A percentile compares a stretch with the other conserved stretches of the same genome.
These are phyloP conservation scores for Hyaloscypha bicolor DNA, from an alignment of 495 filamentous ascomycete genomes.

Conservation along the genomic window DNA sequence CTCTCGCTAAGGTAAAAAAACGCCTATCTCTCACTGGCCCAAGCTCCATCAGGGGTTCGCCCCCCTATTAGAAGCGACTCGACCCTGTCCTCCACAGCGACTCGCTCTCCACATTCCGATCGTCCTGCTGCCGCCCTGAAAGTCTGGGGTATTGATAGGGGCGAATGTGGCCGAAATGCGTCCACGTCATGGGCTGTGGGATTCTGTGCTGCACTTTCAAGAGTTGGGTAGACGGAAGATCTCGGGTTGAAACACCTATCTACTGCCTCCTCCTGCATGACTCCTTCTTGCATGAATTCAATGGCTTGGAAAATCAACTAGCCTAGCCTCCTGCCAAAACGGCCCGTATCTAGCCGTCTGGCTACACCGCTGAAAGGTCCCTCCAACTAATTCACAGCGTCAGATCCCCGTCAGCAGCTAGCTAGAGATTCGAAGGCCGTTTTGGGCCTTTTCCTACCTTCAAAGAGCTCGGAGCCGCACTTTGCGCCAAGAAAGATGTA, in stretches of 20 bases:
- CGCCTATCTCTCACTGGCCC: not conserved
- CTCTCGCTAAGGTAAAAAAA: not conserved
- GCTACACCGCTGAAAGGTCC: too few relatives aligned
- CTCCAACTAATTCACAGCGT: too few relatives aligned
- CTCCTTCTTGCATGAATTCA: not conserved
- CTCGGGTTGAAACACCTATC: not conserved
- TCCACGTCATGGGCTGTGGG: not conserved
- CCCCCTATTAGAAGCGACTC: not conserved
- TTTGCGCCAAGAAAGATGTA: too few relatives aligned
- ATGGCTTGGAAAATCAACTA: not conserved
- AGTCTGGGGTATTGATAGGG: not conserved
- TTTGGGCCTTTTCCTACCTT: too few relatives aligned
- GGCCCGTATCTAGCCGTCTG: not conserved
- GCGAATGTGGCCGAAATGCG: not conserved
- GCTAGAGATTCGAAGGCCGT: too few relatives aligned
- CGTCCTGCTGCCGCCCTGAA: not conserved
- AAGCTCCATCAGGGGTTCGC: not conserved
- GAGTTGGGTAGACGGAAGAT: not conserved
- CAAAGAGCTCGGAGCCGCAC: too few relatives aligned
- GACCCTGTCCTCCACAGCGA: not conserved
- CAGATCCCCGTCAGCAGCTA: too few relatives aligned
- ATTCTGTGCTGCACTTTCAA: not conserved
- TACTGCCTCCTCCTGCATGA: not conserved
- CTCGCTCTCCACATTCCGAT: slow-evolving; percentile 1
- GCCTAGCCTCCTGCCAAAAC: not conserved